Percentiles rank a stretch among this genome's conserved stretches.
These are phyloP conservation scores for Annulohypoxylon stygium DNA, from an alignment of 495 filamentous ascomycete species.

Conservation along the genomic window DNA sequence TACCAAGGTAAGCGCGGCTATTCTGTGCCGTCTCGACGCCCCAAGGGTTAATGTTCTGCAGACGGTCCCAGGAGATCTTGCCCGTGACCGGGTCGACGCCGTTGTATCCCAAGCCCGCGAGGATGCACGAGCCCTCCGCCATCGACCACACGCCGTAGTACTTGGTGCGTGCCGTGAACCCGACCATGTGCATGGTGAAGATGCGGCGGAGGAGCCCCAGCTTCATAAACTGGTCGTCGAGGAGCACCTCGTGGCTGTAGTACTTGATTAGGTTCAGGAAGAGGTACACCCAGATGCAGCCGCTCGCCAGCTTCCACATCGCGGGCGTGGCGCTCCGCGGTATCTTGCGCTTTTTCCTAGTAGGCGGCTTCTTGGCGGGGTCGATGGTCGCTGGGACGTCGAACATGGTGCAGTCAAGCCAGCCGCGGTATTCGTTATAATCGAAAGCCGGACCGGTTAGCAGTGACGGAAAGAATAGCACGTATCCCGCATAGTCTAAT, in stretches of 20 bases:
- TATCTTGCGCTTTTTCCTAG: conserved; percentile 93
- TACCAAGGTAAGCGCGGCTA: conserved; percentile 84
- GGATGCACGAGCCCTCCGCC: conserved; percentile 94
- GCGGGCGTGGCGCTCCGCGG: conserved; percentile 92
- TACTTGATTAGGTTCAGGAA: conserved; percentile 80
- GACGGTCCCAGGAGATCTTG: conserved; percentile 86
- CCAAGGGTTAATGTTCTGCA: conserved; percentile 88
- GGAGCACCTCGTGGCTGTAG: conserved; percentile 72
- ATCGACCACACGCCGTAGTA: conserved; percentile 97
- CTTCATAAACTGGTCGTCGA: conserved; percentile 71
- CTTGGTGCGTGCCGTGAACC: conserved; percentile 83
- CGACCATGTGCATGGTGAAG: conserved; percentile 83
- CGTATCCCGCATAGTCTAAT: conserved; percentile 87
- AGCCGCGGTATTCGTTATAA: conserved; percentile 89
- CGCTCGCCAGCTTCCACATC: conserved; percentile 76
- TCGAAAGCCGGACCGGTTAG: conserved; percentile 93
- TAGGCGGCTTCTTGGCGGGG: conserved; percentile 82
- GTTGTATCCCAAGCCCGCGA: conserved; percentile 94
- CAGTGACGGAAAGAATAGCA: conserved; percentile 93
- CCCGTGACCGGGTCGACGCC: conserved; percentile 87
- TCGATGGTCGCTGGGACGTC: conserved; percentile 83
- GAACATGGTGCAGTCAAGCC: conserved; percentile 96
- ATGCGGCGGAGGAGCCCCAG: conserved; percentile 78
- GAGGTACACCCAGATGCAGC: conserved; percentile 80
- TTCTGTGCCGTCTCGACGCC: conserved; percentile 91